These are phyloP conservation scores for Medicago truncatula DNA, from an alignment of 306 rosid species.

Conservation along the genomic window MtrunA17r5.0-ANR NC_053049.1:44058001-44058500, in stretches of 20 bases:
- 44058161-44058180: no score
- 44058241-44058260: neutral
- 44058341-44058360: slow-evolving; percentile 72
- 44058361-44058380: slow-evolving; percentile 92
- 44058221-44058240: slow-evolving; percentile 6
- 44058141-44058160: no score
- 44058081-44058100: no score
- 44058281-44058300: slow-evolving; percentile 66
- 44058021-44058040: slow-evolving; percentile 35
- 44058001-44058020: slow-evolving; percentile 11
- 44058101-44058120: no score
- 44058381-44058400: slow-evolving; percentile 77
- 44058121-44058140: no score
- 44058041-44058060: neutral
- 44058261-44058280: slow-evolving; percentile 29
- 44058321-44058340: slow-evolving; percentile 52
- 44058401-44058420: slow-evolving; percentile 15
- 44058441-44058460: slow-evolving; percentile 19
- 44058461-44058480: slow-evolving; percentile 38
- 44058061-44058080: no score
- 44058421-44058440: slow-evolving; percentile 19
- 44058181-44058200: no score
- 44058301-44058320: slow-evolving; percentile 69
- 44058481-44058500: slow-evolving; percentile 11
- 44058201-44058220: slow-evolving; percentile 18